phyloP scores from a whole-genome alignment of 2,329 filamentous ascomycete species.

The Whalleya microplaca region DNA sequence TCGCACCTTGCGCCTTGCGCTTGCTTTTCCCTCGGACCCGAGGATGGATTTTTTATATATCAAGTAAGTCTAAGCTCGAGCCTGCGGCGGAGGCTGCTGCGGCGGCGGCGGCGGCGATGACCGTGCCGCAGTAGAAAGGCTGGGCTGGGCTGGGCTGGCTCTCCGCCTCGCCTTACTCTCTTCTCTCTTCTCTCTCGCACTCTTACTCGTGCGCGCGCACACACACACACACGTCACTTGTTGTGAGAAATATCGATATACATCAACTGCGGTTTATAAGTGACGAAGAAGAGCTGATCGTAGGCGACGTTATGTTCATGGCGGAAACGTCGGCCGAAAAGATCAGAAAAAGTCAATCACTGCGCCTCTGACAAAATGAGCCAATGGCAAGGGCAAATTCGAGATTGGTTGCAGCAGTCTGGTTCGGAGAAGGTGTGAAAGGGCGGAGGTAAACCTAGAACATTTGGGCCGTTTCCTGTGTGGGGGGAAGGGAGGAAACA shows the following conservation, averaged over 20 bases:
- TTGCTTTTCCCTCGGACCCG: conserved; percentile 15
- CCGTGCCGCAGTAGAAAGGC: conserved; percentile 26
- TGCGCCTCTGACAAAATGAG: conserved; percentile 32
- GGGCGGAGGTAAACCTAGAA: conserved; percentile 25
- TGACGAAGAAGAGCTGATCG: conserved; percentile 18
- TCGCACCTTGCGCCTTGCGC: conserved; percentile 19
- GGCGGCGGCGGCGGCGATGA: conserved; percentile 6
- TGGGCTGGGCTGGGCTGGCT: conserved; percentile 24
- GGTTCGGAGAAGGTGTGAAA: conserved; percentile 22
- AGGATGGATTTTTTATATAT: conserved; percentile 1
- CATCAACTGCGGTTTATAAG: conserved; percentile 38
- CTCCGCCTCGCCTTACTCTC: conserved; percentile 28
- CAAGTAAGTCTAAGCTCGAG: background rate
- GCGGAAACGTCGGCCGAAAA: conserved; percentile 23
- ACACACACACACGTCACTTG: conserved; percentile 20
- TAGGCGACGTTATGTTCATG: conserved; percentile 28
- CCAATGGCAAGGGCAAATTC: conserved; percentile 30
- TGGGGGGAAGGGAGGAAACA: conserved; percentile 9
- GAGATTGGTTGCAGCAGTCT: conserved; percentile 29
- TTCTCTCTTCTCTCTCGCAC: conserved; percentile 13
- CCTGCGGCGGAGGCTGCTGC: background rate
- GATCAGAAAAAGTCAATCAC: conserved; percentile 28
- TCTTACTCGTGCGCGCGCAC: conserved; percentile 21
- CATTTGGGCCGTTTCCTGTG: conserved; percentile 22
- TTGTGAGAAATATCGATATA: conserved; percentile 23